Percentiles rank a stretch among this genome's conserved stretches.
phyloP scores from a whole-genome alignment of 2,329 filamentous ascomycete genomes.

The Ceratocystis ficicola region DNA sequence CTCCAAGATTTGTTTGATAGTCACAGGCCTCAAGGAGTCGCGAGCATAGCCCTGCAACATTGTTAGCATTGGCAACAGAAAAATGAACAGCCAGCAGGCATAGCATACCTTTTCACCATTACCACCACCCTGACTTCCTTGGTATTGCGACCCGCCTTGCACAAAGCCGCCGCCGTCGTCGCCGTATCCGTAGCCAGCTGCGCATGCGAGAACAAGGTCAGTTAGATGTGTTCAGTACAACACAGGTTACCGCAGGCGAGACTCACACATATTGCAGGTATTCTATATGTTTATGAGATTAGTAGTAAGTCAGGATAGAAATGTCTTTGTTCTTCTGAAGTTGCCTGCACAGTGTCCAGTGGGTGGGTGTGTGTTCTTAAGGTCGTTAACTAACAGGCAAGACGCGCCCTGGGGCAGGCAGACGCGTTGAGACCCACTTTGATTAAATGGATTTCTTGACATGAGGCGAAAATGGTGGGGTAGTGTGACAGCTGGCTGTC shows the following conservation, averaged over 20 bases:
- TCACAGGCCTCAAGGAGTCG: conserved; percentile 83
- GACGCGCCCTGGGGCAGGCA: neutral
- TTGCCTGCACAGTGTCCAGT: neutral
- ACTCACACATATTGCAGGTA: conserved; percentile 11
- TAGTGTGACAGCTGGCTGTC: neutral
- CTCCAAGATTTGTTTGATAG: conserved; percentile 86
- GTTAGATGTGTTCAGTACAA: neutral
- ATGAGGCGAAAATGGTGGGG: neutral
- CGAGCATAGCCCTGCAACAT: conserved; percentile 49
- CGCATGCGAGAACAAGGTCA: neutral
- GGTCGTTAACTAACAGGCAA: neutral
- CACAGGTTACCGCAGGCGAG: neutral
- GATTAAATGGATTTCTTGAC: neutral
- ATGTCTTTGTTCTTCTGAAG: neutral
- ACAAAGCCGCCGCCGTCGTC: conserved; percentile 53
- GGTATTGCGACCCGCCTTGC: conserved; percentile 43
- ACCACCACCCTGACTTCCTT: conserved; percentile 42
- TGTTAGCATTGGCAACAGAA: neutral
- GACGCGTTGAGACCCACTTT: conserved; percentile 9
- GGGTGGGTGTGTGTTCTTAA: neutral
- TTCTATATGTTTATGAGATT: neutral
- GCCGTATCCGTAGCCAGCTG: conserved; percentile 34
- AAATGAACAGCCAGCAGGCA: no score
- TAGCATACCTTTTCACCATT: conserved; percentile 35
- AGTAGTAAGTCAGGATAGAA: neutral